Percentiles rank a stretch among this genome's conserved stretches.
These are phyloP conservation scores for Peronosclerospora sorghi DNA, from an alignment of 352 stramenopile genomes.

Conservation along the genomic window DNA sequence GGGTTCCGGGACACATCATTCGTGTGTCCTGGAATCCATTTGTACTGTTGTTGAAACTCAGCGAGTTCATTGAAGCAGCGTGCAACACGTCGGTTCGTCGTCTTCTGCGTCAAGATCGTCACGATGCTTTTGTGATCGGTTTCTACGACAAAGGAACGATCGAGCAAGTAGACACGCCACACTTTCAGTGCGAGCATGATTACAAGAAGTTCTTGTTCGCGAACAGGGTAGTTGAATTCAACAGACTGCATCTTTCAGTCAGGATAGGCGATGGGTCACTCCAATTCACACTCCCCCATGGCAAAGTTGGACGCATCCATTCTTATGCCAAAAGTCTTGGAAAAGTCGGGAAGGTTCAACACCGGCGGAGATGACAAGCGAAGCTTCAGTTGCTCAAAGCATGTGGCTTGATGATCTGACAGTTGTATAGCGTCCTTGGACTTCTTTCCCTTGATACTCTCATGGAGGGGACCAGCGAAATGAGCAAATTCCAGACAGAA, in stretches of 20 bases:
- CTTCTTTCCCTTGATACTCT: conserved; percentile 1
- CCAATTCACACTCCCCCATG: conserved; percentile 3
- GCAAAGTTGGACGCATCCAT: too few relatives aligned
- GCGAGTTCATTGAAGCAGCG: conserved; percentile 11
- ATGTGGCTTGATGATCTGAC: neutral
- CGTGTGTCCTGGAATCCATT: too few relatives aligned
- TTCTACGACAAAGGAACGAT: too few relatives aligned
- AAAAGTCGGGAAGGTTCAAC: neutral
- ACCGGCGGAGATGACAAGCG: neutral
- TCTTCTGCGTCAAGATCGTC: too few relatives aligned
- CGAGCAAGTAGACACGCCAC: too few relatives aligned
- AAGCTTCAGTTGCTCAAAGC: too few relatives aligned
- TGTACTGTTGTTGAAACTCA: conserved; percentile 3
- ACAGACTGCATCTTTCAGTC: neutral
- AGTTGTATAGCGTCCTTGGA: neutral
- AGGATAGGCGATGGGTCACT: conserved; percentile 2
- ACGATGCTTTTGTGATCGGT: too few relatives aligned
- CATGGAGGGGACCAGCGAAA: conserved; percentile 2
- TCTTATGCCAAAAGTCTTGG: neutral
- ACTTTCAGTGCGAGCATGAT: too few relatives aligned
- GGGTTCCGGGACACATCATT: conserved; percentile 1
- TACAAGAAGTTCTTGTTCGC: neutral
- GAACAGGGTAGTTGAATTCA: neutral
- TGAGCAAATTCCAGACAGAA: conserved; percentile 3
- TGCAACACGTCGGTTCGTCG: conserved; percentile 4